Evolutionary conservation across 352 stramenopile genomes (phyloP), one percentile per base, ranked within the genome.

Genomic region (Phytophthora crassamura): DNA sequence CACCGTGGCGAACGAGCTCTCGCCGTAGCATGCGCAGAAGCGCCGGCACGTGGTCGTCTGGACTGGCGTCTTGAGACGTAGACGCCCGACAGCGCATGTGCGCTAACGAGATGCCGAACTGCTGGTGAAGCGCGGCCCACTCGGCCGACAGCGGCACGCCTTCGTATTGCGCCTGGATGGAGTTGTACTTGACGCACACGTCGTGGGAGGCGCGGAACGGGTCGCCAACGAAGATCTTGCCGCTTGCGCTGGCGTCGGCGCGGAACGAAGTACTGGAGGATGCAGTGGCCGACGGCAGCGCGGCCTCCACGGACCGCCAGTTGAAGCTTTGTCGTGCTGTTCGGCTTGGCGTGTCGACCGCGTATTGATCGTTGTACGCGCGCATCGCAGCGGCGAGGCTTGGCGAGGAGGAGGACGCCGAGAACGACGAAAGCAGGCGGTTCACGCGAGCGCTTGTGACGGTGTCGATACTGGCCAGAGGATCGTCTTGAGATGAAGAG

Each of bases 101-200:
- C 9, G 67, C 39, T n/a, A 89, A 51, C 1, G 74, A 46, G 18
- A 83, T 71, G 2, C 78, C 80, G 48, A 91, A 91, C 41, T 91
- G 82, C 14, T 73, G 53, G 48, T 85, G 78, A 12, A 87, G 57
- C 12, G 66, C 36, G 15, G 41, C 52, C 78, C 68, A 84, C 22
- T 78, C 67, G 6, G 58, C 51, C 2, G 59, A 68, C 9, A 48
- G 22, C 0, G 76, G 80, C 1, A 51, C 78, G 15, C 80, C 78
- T 49, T 89, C 75, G 48, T 84, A 87, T 43, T 78, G 68, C 36
- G 80, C 80, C 20, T 82, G 71, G 14, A 83, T 49, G 15, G 80
- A 84, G 66, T 89, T 86, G 76, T 79, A 86, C 25, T 74, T 74
- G 30, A 89, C 75, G 32, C 77, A 82, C 7, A 86, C 40, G 20